Conservation (phyloP, 768 basidiomycete species). For the Dendrothele bispora region DNA sequence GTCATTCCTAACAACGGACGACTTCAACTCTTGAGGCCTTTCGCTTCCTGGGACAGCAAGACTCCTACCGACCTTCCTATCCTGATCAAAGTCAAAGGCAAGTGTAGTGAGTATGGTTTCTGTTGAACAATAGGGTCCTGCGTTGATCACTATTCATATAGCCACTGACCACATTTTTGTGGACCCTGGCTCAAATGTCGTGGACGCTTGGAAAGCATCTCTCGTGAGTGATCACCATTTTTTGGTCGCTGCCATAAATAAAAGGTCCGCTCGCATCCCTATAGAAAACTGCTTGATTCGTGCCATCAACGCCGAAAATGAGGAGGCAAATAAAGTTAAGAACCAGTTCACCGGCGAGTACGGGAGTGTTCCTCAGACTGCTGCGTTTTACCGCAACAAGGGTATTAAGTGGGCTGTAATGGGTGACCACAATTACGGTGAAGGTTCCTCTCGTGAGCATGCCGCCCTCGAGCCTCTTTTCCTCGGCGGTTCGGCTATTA, state of each 20-base stretch:
- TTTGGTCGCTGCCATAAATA: background rate
- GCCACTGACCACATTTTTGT: conserved; percentile 93
- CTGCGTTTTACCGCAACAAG: conserved; percentile 83
- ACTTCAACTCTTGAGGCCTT: conserved; percentile 78
- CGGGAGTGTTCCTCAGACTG: conserved; percentile 82
- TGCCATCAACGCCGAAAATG: conserved; percentile 94
- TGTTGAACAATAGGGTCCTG: background rate
- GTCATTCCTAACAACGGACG: conserved; percentile 79
- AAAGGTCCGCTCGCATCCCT: conserved; percentile 9
- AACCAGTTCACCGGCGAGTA: conserved; percentile 88
- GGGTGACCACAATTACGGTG: conserved; percentile 95
- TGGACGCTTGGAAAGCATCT: conserved; percentile 98
- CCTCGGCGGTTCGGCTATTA: conserved; percentile 94
- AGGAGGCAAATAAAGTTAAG: conserved; percentile 94
- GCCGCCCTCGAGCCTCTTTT: conserved; percentile 95
- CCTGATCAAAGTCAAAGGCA: conserved; percentile 98
- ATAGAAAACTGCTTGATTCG: conserved; percentile 96
- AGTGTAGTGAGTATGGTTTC: conserved; percentile 77
- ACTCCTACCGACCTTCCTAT: conserved; percentile 86
- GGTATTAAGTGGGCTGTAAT: conserved; percentile 97
- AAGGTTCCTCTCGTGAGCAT: conserved; percentile 97
- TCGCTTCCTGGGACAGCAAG: conserved; percentile 92
- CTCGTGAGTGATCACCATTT: conserved; percentile 52
- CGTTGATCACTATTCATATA: conserved; percentile 19
- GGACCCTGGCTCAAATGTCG: conserved; percentile 99